Percentiles rank a stretch among this genome's conserved stretches.
These are phyloP conservation scores for Copromyces sp. DNA, from an alignment of 495 filamentous ascomycete genomes.

Conservation along the genomic window DNA sequence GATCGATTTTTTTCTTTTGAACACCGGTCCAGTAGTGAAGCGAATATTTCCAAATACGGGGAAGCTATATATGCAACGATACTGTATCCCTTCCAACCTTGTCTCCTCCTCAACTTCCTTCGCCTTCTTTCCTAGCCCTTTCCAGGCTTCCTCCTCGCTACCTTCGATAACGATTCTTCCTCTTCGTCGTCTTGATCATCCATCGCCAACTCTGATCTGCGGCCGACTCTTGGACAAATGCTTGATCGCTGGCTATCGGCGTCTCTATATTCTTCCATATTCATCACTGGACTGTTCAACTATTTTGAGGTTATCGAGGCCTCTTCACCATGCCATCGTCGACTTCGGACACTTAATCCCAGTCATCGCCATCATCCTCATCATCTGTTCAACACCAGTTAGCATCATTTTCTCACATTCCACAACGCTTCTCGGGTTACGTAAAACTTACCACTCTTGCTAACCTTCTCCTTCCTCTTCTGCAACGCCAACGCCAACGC, in stretches of 20 bases:
- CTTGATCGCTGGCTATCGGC: not conserved
- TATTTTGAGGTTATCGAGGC: not conserved
- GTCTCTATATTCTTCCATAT: not conserved
- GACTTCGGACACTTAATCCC: slow-evolving; percentile 21
- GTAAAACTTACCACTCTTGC: slow-evolving; percentile 69
- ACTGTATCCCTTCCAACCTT: not conserved
- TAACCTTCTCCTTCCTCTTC: slow-evolving; percentile 80
- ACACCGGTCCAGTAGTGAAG: not conserved
- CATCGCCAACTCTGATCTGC: not conserved
- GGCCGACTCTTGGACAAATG: not conserved
- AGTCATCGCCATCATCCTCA: slow-evolving; percentile 72
- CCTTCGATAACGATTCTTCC: not conserved
- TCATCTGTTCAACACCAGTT: slow-evolving; percentile 46
- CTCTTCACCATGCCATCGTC: not conserved
- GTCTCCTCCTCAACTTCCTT: no score
- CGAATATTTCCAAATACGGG: not conserved
- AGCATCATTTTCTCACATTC: slow-evolving; percentile 17
- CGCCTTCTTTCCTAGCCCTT: no score
- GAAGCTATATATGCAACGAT: not conserved
- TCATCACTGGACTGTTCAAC: not conserved
- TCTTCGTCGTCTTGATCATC: not conserved
- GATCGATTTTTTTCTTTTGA: not conserved
- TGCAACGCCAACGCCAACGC: slow-evolving; percentile 68
- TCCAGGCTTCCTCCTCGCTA: not conserved
- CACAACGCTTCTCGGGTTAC: not conserved